Evolutionary conservation across 164 flowering plant genomes (phyloP).

Genomic region (Berberis thunbergii): DNA sequence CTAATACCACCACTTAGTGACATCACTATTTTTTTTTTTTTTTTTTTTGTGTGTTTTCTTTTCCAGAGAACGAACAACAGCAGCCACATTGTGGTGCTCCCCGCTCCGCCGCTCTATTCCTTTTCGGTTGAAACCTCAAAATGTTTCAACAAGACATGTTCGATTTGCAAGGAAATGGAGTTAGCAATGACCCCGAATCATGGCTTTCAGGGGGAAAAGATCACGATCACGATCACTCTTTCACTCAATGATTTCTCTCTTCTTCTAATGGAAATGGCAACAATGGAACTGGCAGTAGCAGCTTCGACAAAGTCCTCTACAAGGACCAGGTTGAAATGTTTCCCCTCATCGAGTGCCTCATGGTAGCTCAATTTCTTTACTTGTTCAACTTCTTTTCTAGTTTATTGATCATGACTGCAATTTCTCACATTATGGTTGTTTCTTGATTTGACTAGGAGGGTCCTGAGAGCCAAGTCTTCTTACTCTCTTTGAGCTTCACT

Average conservation of each 20-base stretch:
- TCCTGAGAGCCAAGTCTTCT: slow-evolving; percentile 46
- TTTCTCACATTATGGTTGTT: neutral
- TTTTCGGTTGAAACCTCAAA: neutral
- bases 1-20: too few relatives aligned
- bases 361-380: slow-evolving; percentile 26
- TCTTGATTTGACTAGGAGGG: slow-evolving; percentile 30
- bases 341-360: slow-evolving; percentile 84
- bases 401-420: neutral
- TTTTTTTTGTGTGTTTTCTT: too few relatives aligned
- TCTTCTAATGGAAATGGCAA: slow-evolving; percentile 19
- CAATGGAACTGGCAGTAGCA: neutral
- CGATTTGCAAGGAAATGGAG: slow-evolving; percentile 27
- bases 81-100: too few relatives aligned
- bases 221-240: slow-evolving; percentile 22
- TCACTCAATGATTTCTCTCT: slow-evolving; percentile 1
- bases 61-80: too few relatives aligned
- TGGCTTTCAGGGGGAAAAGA: slow-evolving; percentile 44
- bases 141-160: slow-evolving; percentile 37
- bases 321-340: slow-evolving; percentile 77
- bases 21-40: too few relatives aligned
- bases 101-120: neutral
- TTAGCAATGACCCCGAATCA: slow-evolving; percentile 39
- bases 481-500: slow-evolving; percentile 75
- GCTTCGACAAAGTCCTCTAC: slow-evolving; percentile 57
- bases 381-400: neutral